A percentile compares a stretch with the other conserved stretches of the same genome.
Conservation (phyloP, 1,284 basidiomycete genomes). For the Somion occarium region DNA sequence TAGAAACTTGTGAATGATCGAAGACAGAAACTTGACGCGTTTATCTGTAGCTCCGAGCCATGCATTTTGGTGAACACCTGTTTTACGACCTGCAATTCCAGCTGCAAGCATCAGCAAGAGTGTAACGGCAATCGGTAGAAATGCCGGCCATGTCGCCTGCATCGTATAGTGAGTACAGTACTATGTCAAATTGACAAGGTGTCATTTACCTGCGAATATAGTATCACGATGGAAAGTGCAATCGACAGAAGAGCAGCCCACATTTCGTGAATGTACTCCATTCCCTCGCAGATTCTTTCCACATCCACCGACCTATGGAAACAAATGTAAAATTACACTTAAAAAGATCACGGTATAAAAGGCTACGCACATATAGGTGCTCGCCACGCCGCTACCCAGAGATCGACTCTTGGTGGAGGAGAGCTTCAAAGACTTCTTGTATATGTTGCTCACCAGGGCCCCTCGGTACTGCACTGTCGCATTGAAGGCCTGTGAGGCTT, state of each 20-base stretch:
- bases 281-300: neutral
- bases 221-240: neutral
- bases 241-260: neutral
- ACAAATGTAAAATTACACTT: neutral
- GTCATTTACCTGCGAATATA: neutral
- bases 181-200: neutral
- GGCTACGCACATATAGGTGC: neutral
- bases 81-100: neutral
- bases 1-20: neutral
- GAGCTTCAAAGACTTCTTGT: neutral
- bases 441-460: neutral
- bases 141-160: neutral
- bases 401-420: neutral
- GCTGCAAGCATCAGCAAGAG: neutral
- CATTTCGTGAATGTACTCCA: neutral
- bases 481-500: neutral
- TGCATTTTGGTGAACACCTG: neutral
- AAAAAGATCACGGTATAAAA: neutral
- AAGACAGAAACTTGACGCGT: neutral
- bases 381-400: neutral
- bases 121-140: neutral
- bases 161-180: neutral
- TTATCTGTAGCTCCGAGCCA: neutral
- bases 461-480: neutral
- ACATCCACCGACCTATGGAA: neutral